Conservation (phyloP, 805 yeast species). For the Kuraishia hungarica region DNA sequence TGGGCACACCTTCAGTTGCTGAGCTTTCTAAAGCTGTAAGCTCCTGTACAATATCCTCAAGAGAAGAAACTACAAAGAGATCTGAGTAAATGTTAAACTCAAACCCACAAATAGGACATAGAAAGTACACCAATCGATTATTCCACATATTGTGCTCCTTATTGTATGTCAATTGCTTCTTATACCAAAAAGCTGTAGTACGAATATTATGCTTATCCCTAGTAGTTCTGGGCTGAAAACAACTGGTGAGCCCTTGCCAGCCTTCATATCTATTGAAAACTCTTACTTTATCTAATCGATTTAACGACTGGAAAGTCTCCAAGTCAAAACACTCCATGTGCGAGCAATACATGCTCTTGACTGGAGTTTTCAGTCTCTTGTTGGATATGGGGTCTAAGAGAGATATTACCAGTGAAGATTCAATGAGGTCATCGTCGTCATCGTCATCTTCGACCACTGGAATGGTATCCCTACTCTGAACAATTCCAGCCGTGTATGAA, state of each 20-base stretch:
- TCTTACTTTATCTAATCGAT: conserved; percentile 10
- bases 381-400: conserved; percentile 24
- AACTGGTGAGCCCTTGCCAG: not conserved
- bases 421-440: conserved; percentile 23
- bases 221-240: conserved; percentile 1
- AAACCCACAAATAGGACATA: conserved; percentile 25
- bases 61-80: conserved; percentile 21
- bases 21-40: conserved; percentile 1
- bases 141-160: conserved; percentile 11
- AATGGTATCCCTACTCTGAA: too few relatives aligned
- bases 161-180: conserved; percentile 9
- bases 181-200: conserved; percentile 16
- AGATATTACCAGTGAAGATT: conserved; percentile 18
- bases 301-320: conserved; percentile 18
- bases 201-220: conserved; percentile 10
- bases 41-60: conserved; percentile 16
- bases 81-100: conserved; percentile 23
- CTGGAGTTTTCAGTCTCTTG: conserved; percentile 17
- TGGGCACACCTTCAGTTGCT: not conserved
- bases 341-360: conserved; percentile 22
- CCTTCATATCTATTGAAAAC: not conserved
- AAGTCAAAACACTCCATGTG: conserved; percentile 27
- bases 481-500: too few relatives aligned
- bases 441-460: conserved; percentile 10
- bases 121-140: conserved; percentile 20